Conservation (phyloP, 2,329 filamentous ascomycete genomes). For the Calcarisporium arbuscula region DNA sequence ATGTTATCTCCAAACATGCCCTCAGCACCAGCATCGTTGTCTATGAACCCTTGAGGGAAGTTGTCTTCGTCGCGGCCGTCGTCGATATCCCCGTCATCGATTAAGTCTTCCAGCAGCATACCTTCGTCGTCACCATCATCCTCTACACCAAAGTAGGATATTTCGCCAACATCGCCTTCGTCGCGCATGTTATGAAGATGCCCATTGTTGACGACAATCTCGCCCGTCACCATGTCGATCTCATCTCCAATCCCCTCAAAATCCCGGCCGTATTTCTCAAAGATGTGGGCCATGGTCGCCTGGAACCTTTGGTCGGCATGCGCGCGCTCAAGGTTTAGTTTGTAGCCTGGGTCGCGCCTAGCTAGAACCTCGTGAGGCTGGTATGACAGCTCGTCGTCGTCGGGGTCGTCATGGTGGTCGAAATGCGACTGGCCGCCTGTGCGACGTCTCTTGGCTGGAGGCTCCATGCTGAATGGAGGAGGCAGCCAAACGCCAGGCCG, state of each 20-base stretch:
- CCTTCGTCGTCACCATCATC: conserved; percentile 30
- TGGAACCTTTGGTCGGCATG: conserved; percentile 68
- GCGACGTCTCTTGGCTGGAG: conserved; percentile 54
- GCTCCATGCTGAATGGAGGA: conserved; percentile 42
- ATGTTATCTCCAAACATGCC: conserved; percentile 6
- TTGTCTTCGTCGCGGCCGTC: conserved; percentile 8
- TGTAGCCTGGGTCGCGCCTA: conserved; percentile 45
- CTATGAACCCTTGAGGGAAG: not conserved
- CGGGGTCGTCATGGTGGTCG: conserved; percentile 27
- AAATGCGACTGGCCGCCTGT: conserved; percentile 37
- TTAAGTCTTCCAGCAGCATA: conserved; percentile 25
- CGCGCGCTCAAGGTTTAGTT: conserved; percentile 55
- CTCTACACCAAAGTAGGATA: conserved; percentile 15
- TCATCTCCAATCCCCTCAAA: conserved; percentile 83
- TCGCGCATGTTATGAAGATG: conserved; percentile 61
- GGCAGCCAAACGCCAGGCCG: too few relatives aligned
- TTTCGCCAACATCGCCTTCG: conserved; percentile 44
- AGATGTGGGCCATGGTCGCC: conserved; percentile 80
- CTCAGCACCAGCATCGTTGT: conserved; percentile 3
- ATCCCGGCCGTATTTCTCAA: conserved; percentile 79
- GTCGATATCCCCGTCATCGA: conserved; percentile 16
- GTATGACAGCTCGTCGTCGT: conserved; percentile 42
- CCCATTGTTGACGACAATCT: conserved; percentile 85
- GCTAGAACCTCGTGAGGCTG: conserved; percentile 40
- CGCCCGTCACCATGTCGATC: conserved; percentile 75